Base-by-base conservation (phyloP, 116 monocot genomes). In the Papilionanthe hybrid region DNA sequence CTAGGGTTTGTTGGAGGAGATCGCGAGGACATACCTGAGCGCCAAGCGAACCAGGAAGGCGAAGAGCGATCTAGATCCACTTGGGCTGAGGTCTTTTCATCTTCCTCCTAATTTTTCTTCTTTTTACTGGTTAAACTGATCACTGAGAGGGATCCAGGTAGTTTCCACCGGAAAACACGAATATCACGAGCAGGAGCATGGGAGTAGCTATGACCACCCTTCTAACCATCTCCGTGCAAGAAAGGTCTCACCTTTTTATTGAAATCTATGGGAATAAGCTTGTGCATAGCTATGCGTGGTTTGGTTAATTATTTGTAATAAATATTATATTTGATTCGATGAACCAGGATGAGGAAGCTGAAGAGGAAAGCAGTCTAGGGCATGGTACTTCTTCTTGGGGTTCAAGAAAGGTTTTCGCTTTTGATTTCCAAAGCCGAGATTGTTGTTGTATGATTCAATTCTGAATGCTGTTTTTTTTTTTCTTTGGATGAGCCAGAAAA, bases 61-160 rank as follows among this genome's bases (percentile, higher is more conserved):
- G 89, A 83, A 20, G 81, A 90, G 78, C 78, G 83, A 18, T 88
- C 90, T 9, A 87, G 94, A 83, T 92, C 92, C 77, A 87, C 90
- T 43, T 94, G 94, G 94, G 92, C 94, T 23, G 83, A 92, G 85
- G 93, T 93, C 22, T 74, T 30, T 41, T 74, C 42, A 58, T 66
- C 55, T 27, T 65, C 22, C 71, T 75, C 1, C 80, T 29, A 55
- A 7, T 25, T 77, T 37, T 37, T 37, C 37, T 37, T 37, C n/a
- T 72, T 57, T 9, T 72, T 86, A 10, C 17, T 66, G 77, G 32
- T 44, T 22, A 37, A 53, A 20, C 65, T 13, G 20, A 55, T 60
- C 19, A 30, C 29, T 25, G 42, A 43, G 56, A 48, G 8, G 32
- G 42, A 30, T 42, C 20, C 63, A 90, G 90, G 88, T 88, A 72